Percentiles rank a stretch among this genome's conserved stretches.
Conservation (phyloP, 345 rosid genomes). For the Moringa oleifera region DNA sequence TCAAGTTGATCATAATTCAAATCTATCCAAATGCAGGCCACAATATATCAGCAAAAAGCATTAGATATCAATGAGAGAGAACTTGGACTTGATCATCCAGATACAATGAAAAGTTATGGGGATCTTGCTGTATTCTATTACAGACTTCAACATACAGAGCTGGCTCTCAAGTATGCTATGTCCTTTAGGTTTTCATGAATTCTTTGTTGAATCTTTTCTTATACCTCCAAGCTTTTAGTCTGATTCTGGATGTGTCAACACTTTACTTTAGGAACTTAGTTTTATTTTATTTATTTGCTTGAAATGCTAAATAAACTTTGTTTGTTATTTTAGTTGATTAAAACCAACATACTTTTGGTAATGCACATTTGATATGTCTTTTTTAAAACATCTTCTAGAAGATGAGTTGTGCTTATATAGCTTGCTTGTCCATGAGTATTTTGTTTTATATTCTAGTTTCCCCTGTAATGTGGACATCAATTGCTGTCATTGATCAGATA, state of each 20-base stretch:
- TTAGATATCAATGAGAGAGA: constrained; percentile 99
- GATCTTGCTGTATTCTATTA: constrained; percentile 99
- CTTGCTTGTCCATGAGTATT: background rate
- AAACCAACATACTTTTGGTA: too few relatives aligned
- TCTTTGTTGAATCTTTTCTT: background rate
- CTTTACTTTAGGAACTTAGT: background rate
- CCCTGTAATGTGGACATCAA: constrained; percentile 3
- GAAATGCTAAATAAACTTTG: background rate
- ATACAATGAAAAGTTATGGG: constrained; percentile 99
- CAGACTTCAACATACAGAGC: constrained; percentile 96
- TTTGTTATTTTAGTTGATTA: background rate
- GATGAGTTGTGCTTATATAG: constrained; percentile 7
- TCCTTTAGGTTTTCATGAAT: constrained; percentile 12
- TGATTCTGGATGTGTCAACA: background rate
- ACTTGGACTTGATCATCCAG: constrained; percentile 97
- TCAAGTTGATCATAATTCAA: constrained; percentile 14
- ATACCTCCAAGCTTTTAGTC: background rate
- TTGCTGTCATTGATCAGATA: constrained; percentile 49
- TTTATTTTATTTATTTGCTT: background rate
- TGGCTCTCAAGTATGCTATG: constrained; percentile 86
- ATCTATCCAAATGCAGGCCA: constrained; percentile 58
- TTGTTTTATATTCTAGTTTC: constrained; percentile 9
- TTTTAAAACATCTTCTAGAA: constrained; percentile 12
- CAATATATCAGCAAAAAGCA: constrained; percentile 96
- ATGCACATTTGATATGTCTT: constrained; percentile 2